These are phyloP conservation scores for Coemansia sp. DNA, from an alignment of 192 early-diverging fungal species.

Conservation along the genomic window DNA sequence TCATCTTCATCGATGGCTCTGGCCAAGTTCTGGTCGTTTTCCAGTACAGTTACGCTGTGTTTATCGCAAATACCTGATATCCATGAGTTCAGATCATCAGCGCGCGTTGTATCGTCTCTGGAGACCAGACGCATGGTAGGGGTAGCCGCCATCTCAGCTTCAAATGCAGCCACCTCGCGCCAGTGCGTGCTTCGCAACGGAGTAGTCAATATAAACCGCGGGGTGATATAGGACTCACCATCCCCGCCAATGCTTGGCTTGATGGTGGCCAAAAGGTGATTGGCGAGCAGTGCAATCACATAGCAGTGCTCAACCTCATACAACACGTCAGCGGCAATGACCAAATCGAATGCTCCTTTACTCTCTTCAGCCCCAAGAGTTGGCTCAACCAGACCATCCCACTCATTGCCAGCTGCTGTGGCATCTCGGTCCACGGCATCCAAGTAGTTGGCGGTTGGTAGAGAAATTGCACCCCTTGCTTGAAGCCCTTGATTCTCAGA, in stretches of 20 bases:
- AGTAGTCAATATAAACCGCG: conserved; percentile 19
- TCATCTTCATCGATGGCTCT: conserved; percentile 1
- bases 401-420: neutral
- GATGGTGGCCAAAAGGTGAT: conserved; percentile 16
- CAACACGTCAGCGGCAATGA: conserved; percentile 30
- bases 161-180: conserved; percentile 22
- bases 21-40: neutral
- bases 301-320: conserved; percentile 32
- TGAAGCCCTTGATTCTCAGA: neutral
- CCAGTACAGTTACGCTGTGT: neutral
- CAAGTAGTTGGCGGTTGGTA: conserved; percentile 8
- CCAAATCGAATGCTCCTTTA: conserved; percentile 13
- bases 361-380: neutral
- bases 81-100: conserved; percentile 17
- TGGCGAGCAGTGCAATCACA: conserved; percentile 19
- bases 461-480: neutral
- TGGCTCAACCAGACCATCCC: neutral
- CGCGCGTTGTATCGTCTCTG: conserved; percentile 7
- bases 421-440: conserved; percentile 9
- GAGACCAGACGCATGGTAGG: conserved; percentile 8
- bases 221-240: neutral
- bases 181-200: conserved; percentile 17
- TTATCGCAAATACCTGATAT: neutral
- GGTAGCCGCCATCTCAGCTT: conserved; percentile 22
- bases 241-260: neutral